Evolutionary conservation across 2,329 filamentous ascomycete genomes (phyloP).

Genomic region (Apiospora sp.): DNA sequence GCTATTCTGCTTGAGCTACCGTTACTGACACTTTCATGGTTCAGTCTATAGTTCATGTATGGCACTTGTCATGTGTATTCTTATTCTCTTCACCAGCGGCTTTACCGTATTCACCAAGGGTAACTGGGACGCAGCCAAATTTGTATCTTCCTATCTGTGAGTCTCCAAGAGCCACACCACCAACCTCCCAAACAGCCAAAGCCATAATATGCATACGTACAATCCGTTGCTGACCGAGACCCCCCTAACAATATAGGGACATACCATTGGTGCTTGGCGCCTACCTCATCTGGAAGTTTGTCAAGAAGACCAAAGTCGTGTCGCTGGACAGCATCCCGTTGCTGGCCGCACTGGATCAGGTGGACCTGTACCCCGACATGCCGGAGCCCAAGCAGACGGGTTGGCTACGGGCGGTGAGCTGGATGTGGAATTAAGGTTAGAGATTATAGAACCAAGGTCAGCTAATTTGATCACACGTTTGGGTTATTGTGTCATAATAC

Average conservation of each 20-base stretch:
- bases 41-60: conserved; percentile 67
- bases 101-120: conserved; percentile 69
- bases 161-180: conserved; percentile 37
- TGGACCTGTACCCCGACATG: conserved; percentile 45
- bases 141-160: conserved; percentile 70
- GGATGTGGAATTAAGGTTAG: conserved; percentile 42
- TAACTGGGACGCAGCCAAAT: conserved; percentile 63
- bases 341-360: conserved; percentile 58
- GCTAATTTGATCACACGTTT: background rate
- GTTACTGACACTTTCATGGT: conserved; percentile 7
- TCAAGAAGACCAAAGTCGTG: conserved; percentile 67
- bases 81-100: conserved; percentile 75
- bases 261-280: conserved; percentile 65
- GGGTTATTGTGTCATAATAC: background rate
- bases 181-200: background rate
- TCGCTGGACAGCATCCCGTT: conserved; percentile 60
- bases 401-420: conserved; percentile 42
- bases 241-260: conserved; percentile 51
- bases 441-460: background rate
- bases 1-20: background rate
- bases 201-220: too few species aligned
- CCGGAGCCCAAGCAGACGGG: conserved; percentile 38
- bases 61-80: conserved; percentile 65
- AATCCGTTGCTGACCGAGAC: background rate
- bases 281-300: conserved; percentile 70